These are phyloP conservation scores for Calonectria fujianensis DNA, from an alignment of 2,329 filamentous ascomycete genomes.

Conservation along the genomic window DNA sequence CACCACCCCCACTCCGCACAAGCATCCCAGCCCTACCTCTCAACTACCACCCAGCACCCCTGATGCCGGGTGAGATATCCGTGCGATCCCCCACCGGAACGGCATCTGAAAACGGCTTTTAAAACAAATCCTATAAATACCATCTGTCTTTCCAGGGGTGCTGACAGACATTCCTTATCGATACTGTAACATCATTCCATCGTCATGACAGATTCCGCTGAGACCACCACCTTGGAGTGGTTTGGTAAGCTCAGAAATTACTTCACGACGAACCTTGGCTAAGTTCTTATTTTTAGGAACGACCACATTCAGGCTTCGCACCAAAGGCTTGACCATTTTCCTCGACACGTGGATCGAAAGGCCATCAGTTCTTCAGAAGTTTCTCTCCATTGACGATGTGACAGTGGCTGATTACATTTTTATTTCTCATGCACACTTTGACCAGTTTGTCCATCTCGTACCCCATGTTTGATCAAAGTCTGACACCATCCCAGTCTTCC, in stretches of 20 bases:
- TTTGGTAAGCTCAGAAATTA: not conserved
- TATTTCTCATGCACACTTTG: constrained; percentile 11
- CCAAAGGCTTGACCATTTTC: constrained; percentile 5
- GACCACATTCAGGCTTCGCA: constrained; percentile 3
- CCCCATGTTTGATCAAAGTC: not conserved
- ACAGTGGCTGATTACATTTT: constrained; percentile 9
- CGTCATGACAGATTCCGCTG: not conserved
- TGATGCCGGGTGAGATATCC: not conserved
- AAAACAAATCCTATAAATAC: not conserved
- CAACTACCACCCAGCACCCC: too few relatives aligned
- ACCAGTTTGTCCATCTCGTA: not conserved
- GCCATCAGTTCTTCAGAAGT: not conserved
- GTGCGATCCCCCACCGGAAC: not conserved
- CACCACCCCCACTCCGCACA: not conserved
- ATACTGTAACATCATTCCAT: not conserved
- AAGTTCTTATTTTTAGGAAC: not conserved
- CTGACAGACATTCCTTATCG: not conserved
- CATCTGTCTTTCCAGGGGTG: not conserved
- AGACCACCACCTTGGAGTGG: constrained; percentile 4
- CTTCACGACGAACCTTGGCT: not conserved
- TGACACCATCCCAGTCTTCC: not conserved
- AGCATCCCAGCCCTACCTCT: not conserved
- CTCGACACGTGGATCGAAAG: constrained; percentile 17
- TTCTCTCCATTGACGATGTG: not conserved
- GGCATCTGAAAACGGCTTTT: not conserved